phyloP scores from a whole-genome alignment of 2,329 filamentous ascomycete genomes.

The Diaporthe citrichinensis region DNA sequence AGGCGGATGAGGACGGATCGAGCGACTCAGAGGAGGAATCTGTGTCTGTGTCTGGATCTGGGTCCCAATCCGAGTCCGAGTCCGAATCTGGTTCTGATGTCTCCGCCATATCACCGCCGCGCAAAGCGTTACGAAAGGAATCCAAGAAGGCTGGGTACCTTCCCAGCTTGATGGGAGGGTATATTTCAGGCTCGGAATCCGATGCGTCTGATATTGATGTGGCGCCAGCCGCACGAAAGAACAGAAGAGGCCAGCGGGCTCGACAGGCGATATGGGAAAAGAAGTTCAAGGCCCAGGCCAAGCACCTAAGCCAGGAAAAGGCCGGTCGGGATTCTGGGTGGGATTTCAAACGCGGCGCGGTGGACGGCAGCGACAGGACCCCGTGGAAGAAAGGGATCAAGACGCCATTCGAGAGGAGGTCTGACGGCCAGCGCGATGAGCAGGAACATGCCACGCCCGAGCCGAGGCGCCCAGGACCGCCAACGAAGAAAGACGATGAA shows the following conservation, averaged over 20 bases:
- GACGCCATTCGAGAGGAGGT: conserved; percentile 48
- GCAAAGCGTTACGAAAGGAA: conserved; percentile 47
- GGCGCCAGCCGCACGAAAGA: conserved; percentile 74
- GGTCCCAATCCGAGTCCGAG: neutral
- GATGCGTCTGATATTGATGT: conserved; percentile 75
- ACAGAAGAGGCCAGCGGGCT: conserved; percentile 82
- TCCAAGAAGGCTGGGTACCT: conserved; percentile 68
- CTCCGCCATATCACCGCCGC: conserved; percentile 42
- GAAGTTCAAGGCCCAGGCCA: conserved; percentile 81
- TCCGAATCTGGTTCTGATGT: conserved; percentile 35
- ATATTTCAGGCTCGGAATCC: conserved; percentile 82
- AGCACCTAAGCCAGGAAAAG: conserved; percentile 68
- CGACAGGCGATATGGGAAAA: conserved; percentile 85
- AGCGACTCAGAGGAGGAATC: conserved; percentile 28
- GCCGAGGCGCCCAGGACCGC: conserved; percentile 20
- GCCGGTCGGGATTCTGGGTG: conserved; percentile 65
- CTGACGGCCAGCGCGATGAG: conserved; percentile 16
- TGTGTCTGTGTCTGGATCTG: neutral
- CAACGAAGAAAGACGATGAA: conserved; percentile 42
- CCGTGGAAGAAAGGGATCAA: conserved; percentile 68
- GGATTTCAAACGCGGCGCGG: conserved; percentile 70
- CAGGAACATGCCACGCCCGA: conserved; percentile 18
- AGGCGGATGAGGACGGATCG: conserved; percentile 38
- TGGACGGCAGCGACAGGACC: conserved; percentile 59
- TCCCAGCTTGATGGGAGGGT: conserved; percentile 83